These are phyloP conservation scores for Galerina sulciceps DNA, from an alignment of 768 basidiomycete species.

Conservation along the genomic window DNA sequence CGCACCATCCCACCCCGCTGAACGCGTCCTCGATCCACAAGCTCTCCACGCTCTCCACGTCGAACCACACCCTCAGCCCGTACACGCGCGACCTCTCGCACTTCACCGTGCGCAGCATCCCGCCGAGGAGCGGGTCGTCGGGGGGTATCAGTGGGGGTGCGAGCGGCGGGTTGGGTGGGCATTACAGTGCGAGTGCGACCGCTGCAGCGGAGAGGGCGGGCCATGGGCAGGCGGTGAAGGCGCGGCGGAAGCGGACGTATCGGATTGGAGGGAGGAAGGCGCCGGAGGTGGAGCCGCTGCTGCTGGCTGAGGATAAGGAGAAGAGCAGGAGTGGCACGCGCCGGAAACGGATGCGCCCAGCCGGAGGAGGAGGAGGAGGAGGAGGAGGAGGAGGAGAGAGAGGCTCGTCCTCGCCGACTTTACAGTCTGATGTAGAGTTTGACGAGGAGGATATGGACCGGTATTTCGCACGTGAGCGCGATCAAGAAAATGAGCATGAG, in stretches of 20 bases:
- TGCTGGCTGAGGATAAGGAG: neutral
- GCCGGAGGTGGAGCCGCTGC: slow-evolving; percentile 10
- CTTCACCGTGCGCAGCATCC: slow-evolving; percentile 90
- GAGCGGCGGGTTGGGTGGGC: slow-evolving; percentile 18
- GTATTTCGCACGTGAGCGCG: slow-evolving; percentile 51
- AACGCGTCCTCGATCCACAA: slow-evolving; percentile 82
- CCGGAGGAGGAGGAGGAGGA: too few species aligned
- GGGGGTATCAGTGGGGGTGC: neutral
- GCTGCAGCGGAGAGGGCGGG: slow-evolving; percentile 42
- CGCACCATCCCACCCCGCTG: slow-evolving; percentile 38
- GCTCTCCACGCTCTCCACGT: slow-evolving; percentile 82
- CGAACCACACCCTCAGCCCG: slow-evolving; percentile 93
- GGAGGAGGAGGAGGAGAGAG: neutral
- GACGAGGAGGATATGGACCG: slow-evolving; percentile 75
- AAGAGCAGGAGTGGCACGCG: slow-evolving; percentile 1
- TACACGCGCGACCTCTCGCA: slow-evolving; percentile 91
- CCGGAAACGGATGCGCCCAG: neutral
- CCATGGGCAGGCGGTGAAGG: slow-evolving; percentile 59
- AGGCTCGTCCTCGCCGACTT: slow-evolving; percentile 27
- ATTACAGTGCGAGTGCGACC: too few species aligned
- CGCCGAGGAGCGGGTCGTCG: slow-evolving; percentile 47
- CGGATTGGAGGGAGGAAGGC: slow-evolving; percentile 51
- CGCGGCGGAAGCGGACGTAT: slow-evolving; percentile 76
- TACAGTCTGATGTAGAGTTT: slow-evolving; percentile 44
- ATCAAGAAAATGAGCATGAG: neutral